Conservation (phyloP, 495 filamentous ascomycete genomes). For the Letharia lupina region DNA sequence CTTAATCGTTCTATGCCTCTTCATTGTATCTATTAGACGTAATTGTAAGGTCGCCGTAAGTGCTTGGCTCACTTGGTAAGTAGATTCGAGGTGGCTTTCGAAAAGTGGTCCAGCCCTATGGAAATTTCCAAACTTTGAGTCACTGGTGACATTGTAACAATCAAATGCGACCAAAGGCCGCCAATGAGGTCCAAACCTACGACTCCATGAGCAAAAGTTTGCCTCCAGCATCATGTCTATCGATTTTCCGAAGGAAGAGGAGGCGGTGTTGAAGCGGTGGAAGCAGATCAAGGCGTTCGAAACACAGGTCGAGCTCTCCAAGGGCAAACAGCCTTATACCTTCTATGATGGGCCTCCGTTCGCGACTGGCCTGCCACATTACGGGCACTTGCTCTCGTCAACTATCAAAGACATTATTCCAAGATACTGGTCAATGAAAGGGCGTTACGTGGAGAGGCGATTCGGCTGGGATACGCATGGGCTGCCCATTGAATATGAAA, state of each 20-base stretch:
- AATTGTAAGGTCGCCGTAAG: too few relatives aligned
- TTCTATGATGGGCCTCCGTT: slow-evolving; percentile 70
- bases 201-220: not conserved
- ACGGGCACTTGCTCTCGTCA: slow-evolving; percentile 89
- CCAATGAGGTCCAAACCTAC: not conserved
- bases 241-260: slow-evolving; percentile 87
- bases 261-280: slow-evolving; percentile 71
- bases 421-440: slow-evolving; percentile 97
- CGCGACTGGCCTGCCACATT: slow-evolving; percentile 70
- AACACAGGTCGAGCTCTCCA: slow-evolving; percentile 63
- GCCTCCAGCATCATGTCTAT: slow-evolving; percentile 58
- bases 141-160: not conserved
- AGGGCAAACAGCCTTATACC: slow-evolving; percentile 66
- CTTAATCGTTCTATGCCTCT: not conserved
- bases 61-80: too few relatives aligned
- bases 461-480: slow-evolving; percentile 92
- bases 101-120: not conserved
- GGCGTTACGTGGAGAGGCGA: slow-evolving; percentile 65
- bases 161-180: not conserved
- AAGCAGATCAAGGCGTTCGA: slow-evolving; percentile 84
- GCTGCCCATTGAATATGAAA: slow-evolving; percentile 93
- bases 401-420: slow-evolving; percentile 98
- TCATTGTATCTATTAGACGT: not conserved
- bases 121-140: not conserved
- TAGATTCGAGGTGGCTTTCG: too few relatives aligned